phyloP scores from a whole-genome alignment of 2,329 filamentous ascomycete genomes.

The Pseudohalonectria lignicola region DNA sequence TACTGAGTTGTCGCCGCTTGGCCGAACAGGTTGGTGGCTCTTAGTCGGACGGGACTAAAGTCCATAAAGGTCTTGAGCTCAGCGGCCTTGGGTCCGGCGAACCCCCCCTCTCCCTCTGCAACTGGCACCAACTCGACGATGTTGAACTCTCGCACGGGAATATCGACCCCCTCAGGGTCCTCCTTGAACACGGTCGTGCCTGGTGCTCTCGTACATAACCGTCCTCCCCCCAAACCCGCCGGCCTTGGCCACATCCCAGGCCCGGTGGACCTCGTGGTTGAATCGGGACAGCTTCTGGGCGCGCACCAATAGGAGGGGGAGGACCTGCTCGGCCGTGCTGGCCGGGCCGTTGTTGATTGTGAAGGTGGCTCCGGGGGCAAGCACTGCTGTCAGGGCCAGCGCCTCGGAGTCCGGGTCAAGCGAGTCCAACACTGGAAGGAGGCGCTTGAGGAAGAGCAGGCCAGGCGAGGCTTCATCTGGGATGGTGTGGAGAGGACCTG shows the following conservation, averaged over 20 bases:
- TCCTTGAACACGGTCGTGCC: constrained; percentile 4
- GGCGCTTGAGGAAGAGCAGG: constrained; percentile 1
- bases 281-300: constrained; percentile 2
- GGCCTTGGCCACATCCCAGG: constrained; percentile 1
- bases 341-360: constrained; percentile 2
- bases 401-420: constrained; percentile 1
- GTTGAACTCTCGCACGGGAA: constrained; percentile 4
- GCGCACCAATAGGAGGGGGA: constrained; percentile 3
- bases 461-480: constrained; percentile 1
- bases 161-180: constrained; percentile 2
- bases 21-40: neutral
- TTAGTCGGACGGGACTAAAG: neutral
- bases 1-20: too few species aligned
- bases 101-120: constrained; percentile 1
- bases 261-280: constrained; percentile 1
- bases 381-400: constrained; percentile 1
- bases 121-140: constrained; percentile 3
- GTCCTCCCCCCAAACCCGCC: neutral
- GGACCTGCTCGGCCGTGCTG: constrained; percentile 2
- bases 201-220: constrained; percentile 5
- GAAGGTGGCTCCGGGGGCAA: constrained; percentile 2
- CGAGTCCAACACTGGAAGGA: constrained; percentile 3
- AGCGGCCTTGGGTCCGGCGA: neutral
- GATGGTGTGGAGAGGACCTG: constrained; percentile 1
- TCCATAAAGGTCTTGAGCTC: constrained; percentile 4